These are phyloP conservation scores for Fusarium mexicanum DNA, from an alignment of 2,329 filamentous ascomycete genomes.

Conservation along the genomic window DNA sequence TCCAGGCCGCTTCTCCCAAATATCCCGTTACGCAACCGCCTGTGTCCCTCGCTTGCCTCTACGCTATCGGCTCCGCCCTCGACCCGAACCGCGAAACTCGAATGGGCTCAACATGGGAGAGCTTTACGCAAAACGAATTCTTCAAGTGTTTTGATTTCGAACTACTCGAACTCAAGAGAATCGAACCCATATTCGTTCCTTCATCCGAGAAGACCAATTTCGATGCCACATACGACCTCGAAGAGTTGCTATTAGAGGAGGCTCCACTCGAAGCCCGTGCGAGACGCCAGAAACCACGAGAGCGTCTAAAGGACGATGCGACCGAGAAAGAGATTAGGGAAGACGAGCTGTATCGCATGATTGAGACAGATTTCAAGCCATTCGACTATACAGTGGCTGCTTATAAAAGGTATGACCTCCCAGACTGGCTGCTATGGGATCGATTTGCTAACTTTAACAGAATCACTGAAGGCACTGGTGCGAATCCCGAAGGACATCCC, in stretches of 20 bases:
- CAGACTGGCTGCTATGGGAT: too few relatives aligned
- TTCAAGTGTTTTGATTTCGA: constrained; percentile 88
- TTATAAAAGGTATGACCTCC: constrained; percentile 73
- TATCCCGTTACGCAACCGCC: constrained; percentile 94
- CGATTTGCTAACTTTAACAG: constrained; percentile 44
- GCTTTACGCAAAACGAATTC: constrained; percentile 88
- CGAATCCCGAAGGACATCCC: constrained; percentile 20
- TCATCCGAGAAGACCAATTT: constrained; percentile 99
- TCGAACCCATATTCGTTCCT: constrained; percentile 90
- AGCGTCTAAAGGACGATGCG: constrained; percentile 91
- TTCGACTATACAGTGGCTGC: constrained; percentile 93
- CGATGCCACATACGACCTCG: constrained; percentile 96
- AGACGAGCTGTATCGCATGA: constrained; percentile 92
- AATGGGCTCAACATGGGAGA: constrained; percentile 87
- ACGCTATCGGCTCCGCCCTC: constrained; percentile 85
- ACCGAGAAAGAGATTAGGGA: constrained; percentile 94
- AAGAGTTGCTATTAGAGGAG: constrained; percentile 92
- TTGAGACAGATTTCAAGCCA: constrained; percentile 91
- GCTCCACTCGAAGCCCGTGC: constrained; percentile 93
- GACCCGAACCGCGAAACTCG: constrained; percentile 82
- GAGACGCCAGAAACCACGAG: constrained; percentile 90
- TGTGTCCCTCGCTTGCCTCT: constrained; percentile 86
- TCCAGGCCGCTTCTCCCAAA: constrained; percentile 82
- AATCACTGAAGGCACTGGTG: constrained; percentile 48
- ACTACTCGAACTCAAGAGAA: constrained; percentile 83